Evolutionary conservation across 257 asterid species (phyloP).

Genomic region (Salvia splendens): DNA sequence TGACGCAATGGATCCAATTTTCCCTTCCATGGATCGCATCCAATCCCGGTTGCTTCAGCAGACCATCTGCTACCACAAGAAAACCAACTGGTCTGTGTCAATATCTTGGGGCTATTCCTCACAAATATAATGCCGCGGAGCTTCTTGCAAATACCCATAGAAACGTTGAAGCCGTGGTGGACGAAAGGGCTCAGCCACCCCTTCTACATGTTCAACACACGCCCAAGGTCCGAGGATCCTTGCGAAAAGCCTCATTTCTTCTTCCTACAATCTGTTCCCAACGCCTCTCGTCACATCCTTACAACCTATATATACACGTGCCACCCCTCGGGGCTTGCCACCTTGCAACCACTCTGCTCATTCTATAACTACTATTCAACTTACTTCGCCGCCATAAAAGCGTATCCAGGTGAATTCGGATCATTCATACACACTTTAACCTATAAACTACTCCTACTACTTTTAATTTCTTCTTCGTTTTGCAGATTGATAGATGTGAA

Average conservation of each 20-base stretch:
- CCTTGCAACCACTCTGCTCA: slow-evolving; percentile 56
- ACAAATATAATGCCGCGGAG: slow-evolving; percentile 53
- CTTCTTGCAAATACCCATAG: slow-evolving; percentile 49
- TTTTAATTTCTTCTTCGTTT: background rate
- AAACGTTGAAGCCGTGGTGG: slow-evolving; percentile 51
- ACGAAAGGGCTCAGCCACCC: slow-evolving; percentile 35
- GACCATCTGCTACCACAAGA: slow-evolving; percentile 51
- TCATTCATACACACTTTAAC: too few relatives aligned
- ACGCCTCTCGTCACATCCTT: slow-evolving; percentile 2
- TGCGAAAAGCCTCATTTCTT: slow-evolving; percentile 58
- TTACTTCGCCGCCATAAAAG: slow-evolving; percentile 31
- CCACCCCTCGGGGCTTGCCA: slow-evolving; percentile 35
- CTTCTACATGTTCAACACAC: slow-evolving; percentile 54
- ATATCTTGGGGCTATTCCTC: slow-evolving; percentile 57
- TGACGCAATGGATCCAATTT: slow-evolving; percentile 49
- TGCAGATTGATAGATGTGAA: slow-evolving; percentile 54
- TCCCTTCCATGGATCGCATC: slow-evolving; percentile 47
- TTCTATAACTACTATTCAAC: slow-evolving; percentile 31
- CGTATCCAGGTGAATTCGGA: slow-evolving; percentile 39
- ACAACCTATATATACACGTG: slow-evolving; percentile 41
- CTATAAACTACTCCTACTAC: background rate
- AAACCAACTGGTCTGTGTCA: slow-evolving; percentile 51
- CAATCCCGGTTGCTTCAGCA: slow-evolving; percentile 56
- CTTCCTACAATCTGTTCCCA: slow-evolving; percentile 41
- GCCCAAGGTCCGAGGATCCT: slow-evolving; percentile 35